These are phyloP conservation scores for Daldinia grandis DNA, from an alignment of 495 filamentous ascomycete species.

Conservation along the genomic window DNA sequence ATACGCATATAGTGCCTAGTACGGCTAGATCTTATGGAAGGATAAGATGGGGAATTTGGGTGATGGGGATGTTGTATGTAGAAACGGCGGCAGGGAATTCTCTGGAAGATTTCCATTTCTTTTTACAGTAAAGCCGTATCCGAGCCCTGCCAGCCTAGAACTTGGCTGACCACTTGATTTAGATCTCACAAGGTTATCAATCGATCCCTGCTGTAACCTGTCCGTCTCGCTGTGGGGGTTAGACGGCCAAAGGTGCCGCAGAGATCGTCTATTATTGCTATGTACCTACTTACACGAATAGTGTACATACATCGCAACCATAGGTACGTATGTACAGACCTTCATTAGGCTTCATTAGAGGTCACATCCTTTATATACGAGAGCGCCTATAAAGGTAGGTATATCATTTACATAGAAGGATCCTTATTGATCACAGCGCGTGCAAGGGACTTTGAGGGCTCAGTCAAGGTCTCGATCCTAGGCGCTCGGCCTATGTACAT, in stretches of 20 bases:
- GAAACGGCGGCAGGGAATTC: slow-evolving; percentile 32
- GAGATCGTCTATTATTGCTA: slow-evolving; percentile 36
- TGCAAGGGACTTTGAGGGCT: slow-evolving; percentile 18
- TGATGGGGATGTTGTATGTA: slow-evolving; percentile 10
- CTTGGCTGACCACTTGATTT: slow-evolving; percentile 34
- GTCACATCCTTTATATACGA: slow-evolving; percentile 31
- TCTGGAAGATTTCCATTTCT: slow-evolving; percentile 42
- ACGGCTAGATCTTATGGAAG: not conserved
- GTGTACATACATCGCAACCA: too few species aligned
- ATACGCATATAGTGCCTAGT: not conserved
- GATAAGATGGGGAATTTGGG: slow-evolving; percentile 4
- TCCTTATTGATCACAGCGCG: slow-evolving; percentile 24
- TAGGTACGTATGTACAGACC: not conserved
- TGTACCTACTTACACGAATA: too few species aligned
- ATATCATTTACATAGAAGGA: slow-evolving; percentile 12
- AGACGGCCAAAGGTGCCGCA: slow-evolving; percentile 17
- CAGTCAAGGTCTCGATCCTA: slow-evolving; percentile 40
- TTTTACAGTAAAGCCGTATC: slow-evolving; percentile 39
- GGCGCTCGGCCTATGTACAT: slow-evolving; percentile 25
- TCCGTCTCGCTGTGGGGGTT: slow-evolving; percentile 36
- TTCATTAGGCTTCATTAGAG: slow-evolving; percentile 19
- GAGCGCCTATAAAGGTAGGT: slow-evolving; percentile 6
- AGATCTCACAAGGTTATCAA: slow-evolving; percentile 42
- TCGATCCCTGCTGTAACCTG: slow-evolving; percentile 31
- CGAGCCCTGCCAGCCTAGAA: slow-evolving; percentile 24